These are phyloP conservation scores for Phyllosticta citriasiana DNA, from an alignment of 2,329 filamentous ascomycete genomes.

Conservation along the genomic window DNA sequence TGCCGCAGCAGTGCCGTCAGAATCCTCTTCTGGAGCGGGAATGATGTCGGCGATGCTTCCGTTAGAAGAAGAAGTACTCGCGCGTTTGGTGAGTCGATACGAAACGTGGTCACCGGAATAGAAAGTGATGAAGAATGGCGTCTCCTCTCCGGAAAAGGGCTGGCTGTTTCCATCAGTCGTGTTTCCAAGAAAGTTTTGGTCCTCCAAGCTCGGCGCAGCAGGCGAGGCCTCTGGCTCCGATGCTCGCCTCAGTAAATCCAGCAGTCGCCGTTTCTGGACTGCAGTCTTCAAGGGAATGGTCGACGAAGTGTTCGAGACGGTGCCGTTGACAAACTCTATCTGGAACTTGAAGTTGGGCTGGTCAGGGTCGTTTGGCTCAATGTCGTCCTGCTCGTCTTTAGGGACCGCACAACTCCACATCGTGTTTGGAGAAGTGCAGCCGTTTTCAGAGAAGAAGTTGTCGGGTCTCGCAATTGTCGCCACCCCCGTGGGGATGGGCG, in stretches of 20 bases:
- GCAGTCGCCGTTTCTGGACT: conserved; percentile 20
- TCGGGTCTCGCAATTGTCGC: conserved; percentile 68
- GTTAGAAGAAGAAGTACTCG: conserved; percentile 7
- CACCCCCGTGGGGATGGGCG: conserved; percentile 75
- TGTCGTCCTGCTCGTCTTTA: conserved; percentile 60
- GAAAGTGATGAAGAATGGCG: conserved; percentile 79
- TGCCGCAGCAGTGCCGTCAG: conserved; percentile 62
- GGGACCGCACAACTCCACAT: conserved; percentile 83
- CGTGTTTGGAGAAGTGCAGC: conserved; percentile 61
- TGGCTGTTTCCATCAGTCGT: conserved; percentile 66
- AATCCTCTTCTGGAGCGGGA: conserved; percentile 51
- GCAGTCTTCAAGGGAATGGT: conserved; percentile 20
- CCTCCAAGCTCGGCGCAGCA: conserved; percentile 49
- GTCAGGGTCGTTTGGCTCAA: conserved; percentile 52
- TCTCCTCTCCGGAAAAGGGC: conserved; percentile 71
- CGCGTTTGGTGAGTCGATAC: conserved; percentile 28
- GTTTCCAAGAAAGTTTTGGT: conserved; percentile 74
- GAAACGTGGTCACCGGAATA: conserved; percentile 31
- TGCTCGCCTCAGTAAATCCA: conserved; percentile 21
- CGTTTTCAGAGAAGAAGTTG: conserved; percentile 51
- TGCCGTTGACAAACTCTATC: conserved; percentile 53
- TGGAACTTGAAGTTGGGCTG: conserved; percentile 73
- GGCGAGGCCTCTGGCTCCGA: conserved; percentile 39
- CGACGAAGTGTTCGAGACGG: conserved; percentile 19
- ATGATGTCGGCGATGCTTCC: conserved; percentile 44